Base-by-base conservation (phyloP, 1,284 basidiomycete genomes). In the Austroboletus niveus region DNA sequence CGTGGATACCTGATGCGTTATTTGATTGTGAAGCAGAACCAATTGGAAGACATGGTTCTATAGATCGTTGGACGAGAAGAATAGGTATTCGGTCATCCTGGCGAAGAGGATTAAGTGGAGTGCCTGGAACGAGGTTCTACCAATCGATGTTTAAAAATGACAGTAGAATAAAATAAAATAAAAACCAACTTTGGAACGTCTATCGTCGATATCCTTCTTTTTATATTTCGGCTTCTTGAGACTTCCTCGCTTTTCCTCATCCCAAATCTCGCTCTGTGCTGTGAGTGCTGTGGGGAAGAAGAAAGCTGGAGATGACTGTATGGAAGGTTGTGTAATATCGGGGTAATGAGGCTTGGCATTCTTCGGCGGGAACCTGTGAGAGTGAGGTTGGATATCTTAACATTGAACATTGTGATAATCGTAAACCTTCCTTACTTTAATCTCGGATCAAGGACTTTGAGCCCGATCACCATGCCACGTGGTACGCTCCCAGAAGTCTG, bases 81-180 rank as follows among this genome's bases (percentile, higher is more conserved):
- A 94, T 69, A 1, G 94, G 92, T 7, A 97, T 73, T 12, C 86
- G 83, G 65, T 91, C 83, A 64, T 97, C 94, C 58, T 89, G 77
- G 3, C 79, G 78, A 8, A 78, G 71, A 0, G 90, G 75, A 12
- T 75, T 72, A 1, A 97, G 78, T 5, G 73, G 71, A 0, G 81
- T 86, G 1, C 94, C 94, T 2, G 94, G 94, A 4, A 93, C 71
- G 7, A 84, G 73, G 56, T 85, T 82, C 88, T 92, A 57, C 24
- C 22, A 42, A 52, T 42, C 41, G 47, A 20, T 29, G 20, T 44
- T 48, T 44, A 17, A 53, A 41, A 24, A 42, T 12, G 45, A 11
- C 34, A 10, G 48, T 41, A 47, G 38, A 42, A 39, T 34, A 30
- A 12, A 24, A 24, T 4, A 39, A 46, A 15, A 30, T 30, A 22